phyloP scores from a whole-genome alignment of 2,329 filamentous ascomycete genomes.

The Dactylonectria estremocensis region DNA sequence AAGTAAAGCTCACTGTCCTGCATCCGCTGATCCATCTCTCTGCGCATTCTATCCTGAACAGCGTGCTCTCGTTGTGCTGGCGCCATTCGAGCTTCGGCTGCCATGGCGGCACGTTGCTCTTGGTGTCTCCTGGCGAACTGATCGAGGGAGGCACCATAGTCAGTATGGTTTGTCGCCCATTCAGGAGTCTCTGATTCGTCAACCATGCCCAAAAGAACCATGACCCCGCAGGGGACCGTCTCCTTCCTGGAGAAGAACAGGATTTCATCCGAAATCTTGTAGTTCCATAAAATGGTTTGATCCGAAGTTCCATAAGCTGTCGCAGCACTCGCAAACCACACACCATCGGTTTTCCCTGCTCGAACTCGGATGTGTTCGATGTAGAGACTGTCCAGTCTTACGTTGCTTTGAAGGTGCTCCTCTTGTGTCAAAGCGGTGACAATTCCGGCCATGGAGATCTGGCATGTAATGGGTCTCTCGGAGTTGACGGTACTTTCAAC shows the following conservation, averaged over 20 bases:
- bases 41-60: slow-evolving; percentile 56
- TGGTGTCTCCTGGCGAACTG: slow-evolving; percentile 53
- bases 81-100: slow-evolving; percentile 61
- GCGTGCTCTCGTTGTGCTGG: slow-evolving; percentile 60
- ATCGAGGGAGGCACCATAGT: slow-evolving; percentile 52
- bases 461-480: slow-evolving; percentile 60
- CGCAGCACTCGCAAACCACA: slow-evolving; percentile 71
- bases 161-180: slow-evolving; percentile 64
- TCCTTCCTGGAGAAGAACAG: slow-evolving; percentile 66
- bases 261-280: slow-evolving; percentile 69
- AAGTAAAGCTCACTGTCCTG: slow-evolving; percentile 60
- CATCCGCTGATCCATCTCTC: slow-evolving; percentile 61
- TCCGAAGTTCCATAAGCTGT: slow-evolving; percentile 70
- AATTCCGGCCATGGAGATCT: slow-evolving; percentile 65
- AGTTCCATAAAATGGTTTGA: slow-evolving; percentile 73
- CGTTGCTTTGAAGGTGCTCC: slow-evolving; percentile 42
- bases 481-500: slow-evolving; percentile 49
- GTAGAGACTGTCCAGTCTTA: slow-evolving; percentile 57
- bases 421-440: slow-evolving; percentile 61
- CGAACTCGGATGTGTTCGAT: slow-evolving; percentile 64
- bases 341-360: slow-evolving; percentile 55
- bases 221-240: slow-evolving; percentile 71
- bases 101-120: slow-evolving; percentile 60
- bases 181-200: slow-evolving; percentile 67
- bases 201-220: slow-evolving; percentile 68